These are phyloP conservation scores for Solanum etuberosum DNA, from an alignment of 257 asterid species.

Conservation along the genomic window DNA sequence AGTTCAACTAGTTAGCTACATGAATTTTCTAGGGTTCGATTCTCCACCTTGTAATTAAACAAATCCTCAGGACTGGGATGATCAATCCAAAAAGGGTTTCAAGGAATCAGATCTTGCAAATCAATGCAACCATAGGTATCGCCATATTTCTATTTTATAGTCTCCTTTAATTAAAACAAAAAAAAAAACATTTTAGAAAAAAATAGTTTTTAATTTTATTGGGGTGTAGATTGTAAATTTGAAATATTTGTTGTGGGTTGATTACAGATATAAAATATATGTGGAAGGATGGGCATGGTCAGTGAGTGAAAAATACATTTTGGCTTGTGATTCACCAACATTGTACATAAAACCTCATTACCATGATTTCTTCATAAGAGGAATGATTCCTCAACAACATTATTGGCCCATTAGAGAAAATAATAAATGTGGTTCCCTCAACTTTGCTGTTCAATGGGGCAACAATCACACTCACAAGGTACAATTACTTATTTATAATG, in stretches of 20 bases:
- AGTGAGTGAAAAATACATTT: constrained; percentile 74
- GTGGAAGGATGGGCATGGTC: constrained; percentile 94
- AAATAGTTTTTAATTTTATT: not conserved
- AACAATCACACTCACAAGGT: constrained; percentile 62
- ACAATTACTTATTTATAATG: not conserved
- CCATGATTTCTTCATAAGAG: constrained; percentile 75
- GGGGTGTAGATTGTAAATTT: not conserved
- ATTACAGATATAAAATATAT: constrained; percentile 66
- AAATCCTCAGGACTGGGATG: constrained; percentile 44
- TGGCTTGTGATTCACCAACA: constrained; percentile 78
- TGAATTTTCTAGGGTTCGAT: not conserved
- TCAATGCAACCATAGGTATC: constrained; percentile 56
- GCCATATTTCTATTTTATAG: not conserved
- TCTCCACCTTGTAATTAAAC: not conserved
- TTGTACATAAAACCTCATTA: constrained; percentile 52
- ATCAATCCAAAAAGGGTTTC: constrained; percentile 36
- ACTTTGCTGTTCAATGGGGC: constrained; percentile 85
- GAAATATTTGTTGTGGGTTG: not conserved
- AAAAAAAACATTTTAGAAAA: too few relatives aligned
- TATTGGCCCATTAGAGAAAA: constrained; percentile 74
- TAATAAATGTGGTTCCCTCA: constrained; percentile 63
- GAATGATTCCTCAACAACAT: constrained; percentile 63
- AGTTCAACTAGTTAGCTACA: not conserved
- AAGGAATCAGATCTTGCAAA: constrained; percentile 46
- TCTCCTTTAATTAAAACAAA: not conserved